Evolutionary conservation across 257 asterid species (phyloP).

Genomic region (Plantago ovata): DNA sequence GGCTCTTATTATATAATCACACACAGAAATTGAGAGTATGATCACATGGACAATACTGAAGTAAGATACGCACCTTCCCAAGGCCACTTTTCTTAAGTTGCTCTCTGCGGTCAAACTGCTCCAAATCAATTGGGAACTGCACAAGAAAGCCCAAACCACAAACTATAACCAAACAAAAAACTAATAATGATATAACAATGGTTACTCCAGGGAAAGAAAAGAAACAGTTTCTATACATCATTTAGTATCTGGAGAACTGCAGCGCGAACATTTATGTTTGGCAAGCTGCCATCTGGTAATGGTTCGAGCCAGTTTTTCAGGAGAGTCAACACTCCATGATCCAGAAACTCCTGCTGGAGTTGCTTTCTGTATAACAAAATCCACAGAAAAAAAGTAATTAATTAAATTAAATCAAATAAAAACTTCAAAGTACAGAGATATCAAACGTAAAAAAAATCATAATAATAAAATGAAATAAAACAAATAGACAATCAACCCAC

Average conservation of each 20-base stretch:
- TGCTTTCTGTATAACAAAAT: conserved; percentile 65
- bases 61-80: conserved; percentile 61
- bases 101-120: conserved; percentile 77
- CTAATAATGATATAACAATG: not conserved
- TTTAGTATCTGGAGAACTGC: conserved; percentile 77
- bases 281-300: conserved; percentile 69
- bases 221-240: conserved; percentile 46
- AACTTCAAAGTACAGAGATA: conserved; percentile 1
- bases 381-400: conserved; percentile 17
- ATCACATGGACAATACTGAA: not conserved
- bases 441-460: not conserved
- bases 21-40: not conserved
- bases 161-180: conserved; percentile 18
- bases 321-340: conserved; percentile 61
- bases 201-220: not conserved
- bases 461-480: not conserved
- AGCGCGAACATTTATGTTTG: conserved; percentile 85
- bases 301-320: conserved; percentile 65
- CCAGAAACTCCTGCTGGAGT: conserved; percentile 91
- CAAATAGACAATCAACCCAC: conserved; percentile 37
- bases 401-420: conserved; percentile 13
- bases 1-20: conserved; percentile 10
- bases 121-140: conserved; percentile 72
- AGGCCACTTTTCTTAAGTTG: conserved; percentile 90
- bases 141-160: not conserved